Evolutionary conservation across 169 alveolate species (phyloP).

Genomic region (Plasmodium cynomolgi): DNA sequence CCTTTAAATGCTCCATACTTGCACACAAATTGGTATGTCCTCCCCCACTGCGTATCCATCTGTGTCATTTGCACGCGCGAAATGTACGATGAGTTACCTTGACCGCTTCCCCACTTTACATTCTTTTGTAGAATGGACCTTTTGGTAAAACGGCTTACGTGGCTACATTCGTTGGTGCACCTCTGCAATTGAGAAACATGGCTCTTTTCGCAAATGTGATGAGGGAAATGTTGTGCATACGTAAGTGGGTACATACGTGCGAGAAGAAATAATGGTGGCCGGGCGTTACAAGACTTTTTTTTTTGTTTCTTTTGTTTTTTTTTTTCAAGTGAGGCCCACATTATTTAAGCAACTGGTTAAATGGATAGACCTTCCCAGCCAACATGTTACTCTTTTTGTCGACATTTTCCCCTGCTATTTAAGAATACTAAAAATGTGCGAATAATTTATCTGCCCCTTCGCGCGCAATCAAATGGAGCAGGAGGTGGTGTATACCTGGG

Average conservation of each 20-base stretch:
- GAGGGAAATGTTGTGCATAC: neutral
- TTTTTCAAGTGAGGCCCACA: neutral
- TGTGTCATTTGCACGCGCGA: neutral
- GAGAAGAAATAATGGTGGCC: neutral
- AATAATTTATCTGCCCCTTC: neutral
- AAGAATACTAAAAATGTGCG: neutral
- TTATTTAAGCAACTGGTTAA: neutral
- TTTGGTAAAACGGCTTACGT: neutral
- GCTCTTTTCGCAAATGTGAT: neutral
- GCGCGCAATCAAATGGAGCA: neutral
- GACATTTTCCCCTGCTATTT: neutral
- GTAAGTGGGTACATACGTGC: neutral
- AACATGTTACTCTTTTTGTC: neutral
- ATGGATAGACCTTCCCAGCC: neutral
- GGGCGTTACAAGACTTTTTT: neutral
- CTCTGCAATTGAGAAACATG: neutral
- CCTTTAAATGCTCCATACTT: neutral
- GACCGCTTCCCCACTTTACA: neutral
- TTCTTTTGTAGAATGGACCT: neutral
- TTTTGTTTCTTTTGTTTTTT: neutral
- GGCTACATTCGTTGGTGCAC: neutral
- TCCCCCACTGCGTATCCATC: neutral
- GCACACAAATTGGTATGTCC: neutral
- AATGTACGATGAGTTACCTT: neutral
- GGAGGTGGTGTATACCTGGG: neutral